A percentile compares a stretch with the other conserved stretches of the same genome.
These are phyloP conservation scores for Mycena citricolor DNA, from an alignment of 1,284 basidiomycete genomes.

Conservation along the genomic window DNA sequence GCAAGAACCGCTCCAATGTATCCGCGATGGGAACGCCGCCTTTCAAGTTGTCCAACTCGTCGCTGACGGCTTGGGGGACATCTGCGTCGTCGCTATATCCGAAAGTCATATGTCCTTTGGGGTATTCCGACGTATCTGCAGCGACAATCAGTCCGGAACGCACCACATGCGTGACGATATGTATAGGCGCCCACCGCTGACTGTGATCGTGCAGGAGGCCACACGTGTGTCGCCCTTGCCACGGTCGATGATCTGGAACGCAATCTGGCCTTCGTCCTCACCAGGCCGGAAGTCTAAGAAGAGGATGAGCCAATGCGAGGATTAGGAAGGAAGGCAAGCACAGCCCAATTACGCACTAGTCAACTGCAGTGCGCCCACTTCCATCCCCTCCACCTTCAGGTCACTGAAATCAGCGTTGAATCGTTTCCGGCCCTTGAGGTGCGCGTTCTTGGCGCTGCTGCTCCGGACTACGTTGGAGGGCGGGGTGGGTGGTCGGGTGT, in stretches of 20 bases:
- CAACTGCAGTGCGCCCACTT: slow-evolving; percentile 36
- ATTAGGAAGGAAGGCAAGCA: background rate
- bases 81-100: slow-evolving; percentile 48
- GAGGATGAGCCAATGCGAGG: background rate
- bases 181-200: slow-evolving; percentile 44
- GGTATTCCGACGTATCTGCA: slow-evolving; percentile 63
- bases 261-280: slow-evolving; percentile 62
- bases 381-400: slow-evolving; percentile 39
- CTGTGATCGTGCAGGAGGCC: slow-evolving; percentile 44
- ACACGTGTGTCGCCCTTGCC: slow-evolving; percentile 31
- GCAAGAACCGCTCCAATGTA: slow-evolving; percentile 39
- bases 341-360: slow-evolving; percentile 35
- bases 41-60: slow-evolving; percentile 44
- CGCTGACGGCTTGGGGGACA: slow-evolving; percentile 36
- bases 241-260: slow-evolving; percentile 41
- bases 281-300: slow-evolving; percentile 45
- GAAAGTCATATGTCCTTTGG: slow-evolving; percentile 52
- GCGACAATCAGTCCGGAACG: background rate
- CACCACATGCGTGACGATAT: no score
- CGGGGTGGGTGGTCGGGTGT: slow-evolving; percentile 22
- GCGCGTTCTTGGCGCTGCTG: slow-evolving; percentile 34
- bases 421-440: slow-evolving; percentile 51
- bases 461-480: slow-evolving; percentile 10
- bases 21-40: slow-evolving; percentile 44
- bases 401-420: slow-evolving; percentile 54